Conservation (phyloP, 1,284 basidiomycete species). For the Inonotus hispidus region DNA sequence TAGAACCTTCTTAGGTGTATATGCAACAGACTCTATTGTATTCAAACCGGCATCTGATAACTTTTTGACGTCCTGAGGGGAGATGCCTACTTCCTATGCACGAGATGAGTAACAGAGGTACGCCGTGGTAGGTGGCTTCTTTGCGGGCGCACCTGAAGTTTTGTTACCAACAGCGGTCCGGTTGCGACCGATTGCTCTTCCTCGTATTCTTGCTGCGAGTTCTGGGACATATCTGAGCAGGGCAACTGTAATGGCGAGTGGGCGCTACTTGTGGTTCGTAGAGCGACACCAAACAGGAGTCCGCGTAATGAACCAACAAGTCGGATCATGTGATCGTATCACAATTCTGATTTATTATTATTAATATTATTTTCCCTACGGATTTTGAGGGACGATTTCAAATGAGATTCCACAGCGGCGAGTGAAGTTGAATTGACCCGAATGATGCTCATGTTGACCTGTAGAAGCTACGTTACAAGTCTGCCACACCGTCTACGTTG, state of each 20-base stretch:
- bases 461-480: background rate
- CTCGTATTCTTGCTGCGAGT: slow-evolving; percentile 47
- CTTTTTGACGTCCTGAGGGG: slow-evolving; percentile 92
- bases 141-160: slow-evolving; percentile 47
- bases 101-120: background rate
- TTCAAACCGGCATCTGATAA: slow-evolving; percentile 89
- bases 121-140: slow-evolving; percentile 23
- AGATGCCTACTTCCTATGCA: slow-evolving; percentile 78
- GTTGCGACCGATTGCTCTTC: slow-evolving; percentile 47
- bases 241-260: background rate
- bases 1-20: slow-evolving; percentile 93
- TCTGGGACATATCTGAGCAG: slow-evolving; percentile 35
- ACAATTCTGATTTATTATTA: background rate
- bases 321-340: slow-evolving; percentile 9
- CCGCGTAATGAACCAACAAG: background rate
- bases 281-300: background rate
- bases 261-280: background rate
- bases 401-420: no score
- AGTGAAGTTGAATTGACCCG: no score
- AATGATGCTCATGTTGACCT: background rate
- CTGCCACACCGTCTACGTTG: background rate
- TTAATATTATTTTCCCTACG: background rate
- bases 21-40: slow-evolving; percentile 95
- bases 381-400: no score
- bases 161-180: slow-evolving; percentile 78